Evolutionary conservation across 768 basidiomycete species (phyloP).

Genomic region (Infundibulicybe gibba): DNA sequence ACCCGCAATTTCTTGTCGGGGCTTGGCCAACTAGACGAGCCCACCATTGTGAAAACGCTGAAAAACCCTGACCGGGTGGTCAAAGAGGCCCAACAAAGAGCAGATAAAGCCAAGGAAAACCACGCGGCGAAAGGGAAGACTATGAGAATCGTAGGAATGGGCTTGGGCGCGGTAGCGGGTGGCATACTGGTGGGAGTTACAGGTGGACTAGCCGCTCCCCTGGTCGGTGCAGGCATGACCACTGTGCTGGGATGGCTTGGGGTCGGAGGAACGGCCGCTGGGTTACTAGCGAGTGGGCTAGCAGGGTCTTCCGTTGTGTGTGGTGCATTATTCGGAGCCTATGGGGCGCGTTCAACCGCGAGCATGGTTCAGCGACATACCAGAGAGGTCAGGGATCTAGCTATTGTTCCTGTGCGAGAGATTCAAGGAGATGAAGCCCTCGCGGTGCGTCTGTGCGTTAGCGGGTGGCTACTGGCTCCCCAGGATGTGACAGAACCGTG

Average conservation of each 20-base stretch:
- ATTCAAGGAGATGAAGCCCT: slow-evolving; percentile 38
- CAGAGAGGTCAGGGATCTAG: slow-evolving; percentile 48
- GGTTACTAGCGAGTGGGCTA: slow-evolving; percentile 47
- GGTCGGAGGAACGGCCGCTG: slow-evolving; percentile 48
- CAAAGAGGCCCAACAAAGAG: slow-evolving; percentile 37
- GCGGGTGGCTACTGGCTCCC: slow-evolving; percentile 45
- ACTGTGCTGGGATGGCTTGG: slow-evolving; percentile 48
- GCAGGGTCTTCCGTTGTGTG: slow-evolving; percentile 54
- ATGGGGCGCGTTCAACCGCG: slow-evolving; percentile 47
- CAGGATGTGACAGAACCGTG: slow-evolving; percentile 51
- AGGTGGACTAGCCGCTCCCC: slow-evolving; percentile 56
- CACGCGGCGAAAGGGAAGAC: slow-evolving; percentile 39
- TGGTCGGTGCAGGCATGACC: slow-evolving; percentile 51
- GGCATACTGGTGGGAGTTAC: slow-evolving; percentile 54
- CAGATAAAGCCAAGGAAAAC: slow-evolving; percentile 31
- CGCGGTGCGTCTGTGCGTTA: slow-evolving; percentile 49
- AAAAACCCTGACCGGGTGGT: slow-evolving; percentile 46
- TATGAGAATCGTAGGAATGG: slow-evolving; percentile 44
- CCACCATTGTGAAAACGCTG: slow-evolving; percentile 37
- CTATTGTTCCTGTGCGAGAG: slow-evolving; percentile 40
- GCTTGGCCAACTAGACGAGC: slow-evolving; percentile 40
- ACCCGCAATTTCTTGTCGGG: slow-evolving; percentile 42
- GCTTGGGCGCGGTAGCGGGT: slow-evolving; percentile 49
- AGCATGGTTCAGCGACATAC: slow-evolving; percentile 48
- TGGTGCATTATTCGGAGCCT: slow-evolving; percentile 55